Evolutionary conservation across 495 filamentous ascomycete species (phyloP), one percentile per base, ranked within the genome.

Genomic region (Friedmanniomyces simplex): DNA sequence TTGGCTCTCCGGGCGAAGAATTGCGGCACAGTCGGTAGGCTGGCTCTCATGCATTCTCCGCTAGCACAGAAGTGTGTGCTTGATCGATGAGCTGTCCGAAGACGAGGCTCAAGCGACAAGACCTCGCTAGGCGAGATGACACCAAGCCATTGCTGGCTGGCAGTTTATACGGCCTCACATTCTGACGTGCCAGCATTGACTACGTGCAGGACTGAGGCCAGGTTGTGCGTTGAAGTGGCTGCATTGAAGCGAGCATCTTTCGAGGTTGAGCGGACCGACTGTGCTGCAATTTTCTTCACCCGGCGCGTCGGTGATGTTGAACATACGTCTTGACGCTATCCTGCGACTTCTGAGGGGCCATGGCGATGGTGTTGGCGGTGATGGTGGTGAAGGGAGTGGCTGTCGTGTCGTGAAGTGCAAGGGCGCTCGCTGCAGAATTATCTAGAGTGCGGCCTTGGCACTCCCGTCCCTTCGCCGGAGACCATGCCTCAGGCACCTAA

Each of bases 1-100:
- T 43, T 30, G 36, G 48, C 49, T 47, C 12, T 86, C 85, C 88
- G 83, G 85, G 83, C 82, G 81, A 77, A 86, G 87, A 93, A 91
- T 75, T 90, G 85, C 84, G 83, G 84, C 85, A 69, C 60, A 83
- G 79, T 77, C 82, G 85, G 59, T 52, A 55, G n/a, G 59, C 59
- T 62, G 60, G 60, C 60, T 59, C 61, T 63, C 57, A 63, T 81
- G 82, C 88, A 94, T 95, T 91, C 87, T 89, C 85, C 77, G 79
- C 81, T 66, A 37, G 46, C 77, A 88, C 90, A 87, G 87, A 87
- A 74, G 66, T 80, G 13, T 78, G 51, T 58, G 75, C 86, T 94
- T 91, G 70, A 83, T 88, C 82, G 73, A 80, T 88, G 87, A 87
- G 39, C 39, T 79, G 51, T 53, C 36, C 50, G 62, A 62, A 66